These are phyloP conservation scores for Pythium phragmitis DNA, from an alignment of 352 stramenopile species.

Conservation along the genomic window DNA sequence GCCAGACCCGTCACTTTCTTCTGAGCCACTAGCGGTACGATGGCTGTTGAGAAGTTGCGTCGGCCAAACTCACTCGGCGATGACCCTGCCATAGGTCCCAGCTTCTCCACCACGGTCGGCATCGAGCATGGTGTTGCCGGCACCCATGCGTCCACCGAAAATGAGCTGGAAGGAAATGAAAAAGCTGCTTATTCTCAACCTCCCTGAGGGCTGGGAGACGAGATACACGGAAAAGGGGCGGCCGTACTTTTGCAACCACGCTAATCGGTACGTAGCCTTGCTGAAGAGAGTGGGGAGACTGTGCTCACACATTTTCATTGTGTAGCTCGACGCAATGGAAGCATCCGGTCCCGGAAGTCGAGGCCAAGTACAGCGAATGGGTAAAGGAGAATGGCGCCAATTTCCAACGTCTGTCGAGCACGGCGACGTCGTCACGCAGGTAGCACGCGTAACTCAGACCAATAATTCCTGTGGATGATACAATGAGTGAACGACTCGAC, in stretches of 20 bases:
- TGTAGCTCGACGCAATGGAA: constrained; percentile 84
- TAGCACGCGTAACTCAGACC: neutral
- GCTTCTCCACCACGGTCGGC: constrained; percentile 20
- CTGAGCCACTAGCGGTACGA: constrained; percentile 13
- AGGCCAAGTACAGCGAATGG: constrained; percentile 76
- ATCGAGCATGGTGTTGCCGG: constrained; percentile 27
- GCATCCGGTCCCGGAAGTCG: constrained; percentile 70
- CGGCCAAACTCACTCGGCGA: neutral
- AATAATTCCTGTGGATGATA: neutral
- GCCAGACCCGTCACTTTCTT: neutral
- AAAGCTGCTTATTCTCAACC: constrained; percentile 60
- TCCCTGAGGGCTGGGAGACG: constrained; percentile 78
- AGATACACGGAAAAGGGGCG: constrained; percentile 78
- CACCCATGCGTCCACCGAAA: constrained; percentile 38
- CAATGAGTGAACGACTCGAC: neutral
- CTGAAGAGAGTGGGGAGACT: neutral
- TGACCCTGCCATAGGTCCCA: neutral
- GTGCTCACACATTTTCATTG: neutral
- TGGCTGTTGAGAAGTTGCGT: neutral
- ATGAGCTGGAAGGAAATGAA: constrained; percentile 81
- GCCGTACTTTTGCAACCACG: constrained; percentile 85
- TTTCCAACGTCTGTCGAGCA: constrained; percentile 34
- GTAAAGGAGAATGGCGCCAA: constrained; percentile 59
- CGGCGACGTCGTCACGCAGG: neutral
- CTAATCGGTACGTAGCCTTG: constrained; percentile 41